Conservation (phyloP, 2,329 filamentous ascomycete genomes). For the Penicillium digitatum region DNA sequence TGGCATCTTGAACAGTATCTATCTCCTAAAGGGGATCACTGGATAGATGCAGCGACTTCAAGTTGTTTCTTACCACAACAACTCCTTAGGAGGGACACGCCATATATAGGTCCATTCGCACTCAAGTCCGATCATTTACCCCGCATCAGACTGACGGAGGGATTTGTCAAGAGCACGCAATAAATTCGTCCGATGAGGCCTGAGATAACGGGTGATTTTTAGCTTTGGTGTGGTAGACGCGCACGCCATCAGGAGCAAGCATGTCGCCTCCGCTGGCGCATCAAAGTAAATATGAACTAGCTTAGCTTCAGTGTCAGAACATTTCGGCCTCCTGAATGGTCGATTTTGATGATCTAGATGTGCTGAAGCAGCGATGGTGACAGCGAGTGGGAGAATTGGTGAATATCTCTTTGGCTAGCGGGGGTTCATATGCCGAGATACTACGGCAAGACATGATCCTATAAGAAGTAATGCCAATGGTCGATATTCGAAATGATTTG, state of each 20-base stretch:
- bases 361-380: slow-evolving; percentile 14
- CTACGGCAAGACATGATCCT: neutral
- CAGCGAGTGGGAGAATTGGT: slow-evolving; percentile 16
- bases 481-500: too few species aligned
- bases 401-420: neutral
- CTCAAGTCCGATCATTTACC: neutral
- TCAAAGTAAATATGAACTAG: neutral
- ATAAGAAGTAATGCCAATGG: neutral
- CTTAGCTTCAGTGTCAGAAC: neutral
- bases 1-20: slow-evolving; percentile 18
- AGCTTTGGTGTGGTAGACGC: neutral
- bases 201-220: slow-evolving; percentile 10
- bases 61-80: neutral
- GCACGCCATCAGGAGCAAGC: slow-evolving; percentile 25
- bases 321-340: neutral
- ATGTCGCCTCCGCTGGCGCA: slow-evolving; percentile 11
- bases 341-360: neutral
- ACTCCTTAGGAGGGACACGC: neutral
- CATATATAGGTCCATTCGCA: neutral
- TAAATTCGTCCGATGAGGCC: slow-evolving; percentile 9
- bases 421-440: neutral
- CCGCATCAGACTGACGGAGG: slow-evolving; percentile 4
- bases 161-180: slow-evolving; percentile 26
- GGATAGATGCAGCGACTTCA: neutral
- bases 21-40: neutral